Evolutionary conservation across 306 rosid species (phyloP), one percentile per base, ranked within the genome.

Genomic region (Trifolium fragiferum): DNA sequence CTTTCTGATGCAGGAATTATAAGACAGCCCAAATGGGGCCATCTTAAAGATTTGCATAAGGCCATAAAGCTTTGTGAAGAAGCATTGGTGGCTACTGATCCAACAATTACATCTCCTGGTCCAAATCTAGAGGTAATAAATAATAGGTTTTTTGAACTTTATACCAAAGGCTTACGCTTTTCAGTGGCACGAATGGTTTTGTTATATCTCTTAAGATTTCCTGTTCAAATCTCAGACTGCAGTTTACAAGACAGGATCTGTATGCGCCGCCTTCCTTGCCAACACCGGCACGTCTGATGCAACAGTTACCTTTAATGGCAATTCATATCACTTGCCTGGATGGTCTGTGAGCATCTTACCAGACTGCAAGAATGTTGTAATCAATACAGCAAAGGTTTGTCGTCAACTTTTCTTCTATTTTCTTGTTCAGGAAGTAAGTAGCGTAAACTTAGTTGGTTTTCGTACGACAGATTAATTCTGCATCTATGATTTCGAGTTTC

Each of bases 311-410:
- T 94, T 92, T 71, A 90, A 81, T 27, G 97, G 96, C 19, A 88
- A 90, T 68, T 86, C 91, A 55, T 90, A 94, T 87, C 65, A 71
- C 53, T 85, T 94, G 83, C 98, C 97, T 7, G 93, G 96, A 12
- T 94, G 98, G 98, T 94, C 98, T 64, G 97, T 94, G 60, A 94
- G 99, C 93, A 92, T 92, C 73, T 82, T 94, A 83, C 99, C 99
- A 0, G 99, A 94, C 79, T 94, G 99, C 92, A 90, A 94, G 84
- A 92, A 80, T 76, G 99, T 88, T 40, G 99, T 70, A 30, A 86
- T 87, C 25, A 94, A 94, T 77, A 91, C 99, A 19, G 99, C 97
- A 79, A 94, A 94, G 99, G 97, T 94, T 80, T 81, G 44, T 70
- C 55, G 3, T 46, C 9, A 38, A 51, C 40, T 50, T 70, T 46